phyloP scores from a whole-genome alignment of 2,329 filamentous ascomycete species.

The Epichloe gansuensis region DNA sequence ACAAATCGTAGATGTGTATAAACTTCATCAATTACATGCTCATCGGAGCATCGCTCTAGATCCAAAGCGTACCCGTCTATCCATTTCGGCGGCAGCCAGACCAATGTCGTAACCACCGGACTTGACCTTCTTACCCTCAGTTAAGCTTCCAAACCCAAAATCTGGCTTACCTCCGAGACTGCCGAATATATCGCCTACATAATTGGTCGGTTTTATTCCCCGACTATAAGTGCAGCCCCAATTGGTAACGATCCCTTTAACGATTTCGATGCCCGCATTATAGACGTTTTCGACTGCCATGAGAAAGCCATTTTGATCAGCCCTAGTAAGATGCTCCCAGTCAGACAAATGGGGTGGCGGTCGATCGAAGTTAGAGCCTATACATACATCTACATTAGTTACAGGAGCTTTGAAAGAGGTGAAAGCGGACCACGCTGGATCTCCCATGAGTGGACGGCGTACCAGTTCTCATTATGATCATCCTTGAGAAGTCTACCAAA shows the following conservation, averaged over 20 bases:
- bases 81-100: constrained; percentile 18
- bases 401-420: not conserved
- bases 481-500: constrained; percentile 50
- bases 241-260: constrained; percentile 45
- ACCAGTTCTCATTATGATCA: constrained; percentile 55
- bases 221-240: constrained; percentile 47
- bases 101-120: constrained; percentile 9
- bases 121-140: constrained; percentile 21
- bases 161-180: constrained; percentile 52
- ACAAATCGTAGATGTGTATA: not conserved
- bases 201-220: constrained; percentile 49
- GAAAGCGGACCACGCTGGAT: not conserved
- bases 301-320: constrained; percentile 49
- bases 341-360: constrained; percentile 45
- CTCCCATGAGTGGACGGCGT: constrained; percentile 5
- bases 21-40: not conserved
- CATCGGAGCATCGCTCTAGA: constrained; percentile 12
- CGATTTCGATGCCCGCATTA: constrained; percentile 49
- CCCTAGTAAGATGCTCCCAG: constrained; percentile 45
- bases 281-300: constrained; percentile 55
- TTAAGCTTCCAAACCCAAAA: constrained; percentile 45
- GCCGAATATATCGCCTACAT: constrained; percentile 60
- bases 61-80: constrained; percentile 14
- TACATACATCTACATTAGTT: not conserved
- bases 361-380: constrained; percentile 57